A percentile compares a stretch with the other conserved stretches of the same genome.
Evolutionary conservation across 169 alveolate species (phyloP).

Genomic region (Cryptosporidium canis): DNA sequence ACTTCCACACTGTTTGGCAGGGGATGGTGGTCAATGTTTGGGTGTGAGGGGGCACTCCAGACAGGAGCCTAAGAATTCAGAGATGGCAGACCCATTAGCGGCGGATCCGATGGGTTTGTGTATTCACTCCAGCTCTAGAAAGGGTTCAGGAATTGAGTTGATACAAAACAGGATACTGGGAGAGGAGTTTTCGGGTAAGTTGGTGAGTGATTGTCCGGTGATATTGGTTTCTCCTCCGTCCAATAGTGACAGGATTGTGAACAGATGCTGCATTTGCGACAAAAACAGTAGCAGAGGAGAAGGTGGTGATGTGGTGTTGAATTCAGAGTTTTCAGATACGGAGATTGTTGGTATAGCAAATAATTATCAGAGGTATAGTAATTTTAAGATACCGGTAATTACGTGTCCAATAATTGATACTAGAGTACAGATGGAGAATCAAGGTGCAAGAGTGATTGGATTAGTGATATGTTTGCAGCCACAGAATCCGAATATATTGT

Average conservation of each 20-base stretch:
- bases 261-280: slow-evolving; percentile 60
- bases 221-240: slow-evolving; percentile 70
- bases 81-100: too few species aligned
- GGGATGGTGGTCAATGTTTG: too few species aligned
- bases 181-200: neutral
- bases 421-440: neutral
- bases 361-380: slow-evolving; percentile 53
- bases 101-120: too few species aligned
- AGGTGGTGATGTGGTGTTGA: neutral
- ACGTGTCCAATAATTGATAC: slow-evolving; percentile 50
- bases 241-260: neutral
- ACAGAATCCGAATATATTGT: slow-evolving; percentile 65
- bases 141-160: neutral
- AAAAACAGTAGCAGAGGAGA: neutral
- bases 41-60: too few species aligned
- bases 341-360: slow-evolving; percentile 9
- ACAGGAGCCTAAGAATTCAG: too few species aligned
- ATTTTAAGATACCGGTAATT: slow-evolving; percentile 39
- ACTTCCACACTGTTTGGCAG: too few species aligned
- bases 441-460: neutral
- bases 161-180: neutral
- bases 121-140: too few species aligned
- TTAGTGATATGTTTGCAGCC: slow-evolving; percentile 58
- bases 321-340: slow-evolving; percentile 30
- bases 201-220: slow-evolving; percentile 51